A percentile compares a stretch with the other conserved stretches of the same genome.
Conservation (phyloP, 257 asterid species). For the Ocimum tenuiflorum region DNA sequence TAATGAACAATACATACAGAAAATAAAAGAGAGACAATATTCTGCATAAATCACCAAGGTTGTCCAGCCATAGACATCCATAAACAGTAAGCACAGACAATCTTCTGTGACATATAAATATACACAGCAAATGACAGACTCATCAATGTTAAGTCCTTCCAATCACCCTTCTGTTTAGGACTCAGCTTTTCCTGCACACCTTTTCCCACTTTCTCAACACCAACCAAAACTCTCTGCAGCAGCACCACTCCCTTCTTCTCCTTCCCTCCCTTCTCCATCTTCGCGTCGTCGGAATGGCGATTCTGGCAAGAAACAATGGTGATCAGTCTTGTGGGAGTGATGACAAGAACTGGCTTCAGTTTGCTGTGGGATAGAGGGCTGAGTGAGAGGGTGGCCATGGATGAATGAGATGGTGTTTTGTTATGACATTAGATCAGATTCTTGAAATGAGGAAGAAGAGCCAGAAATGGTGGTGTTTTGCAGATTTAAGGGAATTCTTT, state of each 20-base stretch:
- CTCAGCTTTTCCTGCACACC: conserved; percentile 53
- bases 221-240: conserved; percentile 22
- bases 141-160: conserved; percentile 80
- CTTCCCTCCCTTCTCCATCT: conserved; percentile 18
- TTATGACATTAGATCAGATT: conserved; percentile 16
- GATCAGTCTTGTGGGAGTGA: conserved; percentile 19
- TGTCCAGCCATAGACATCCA: conserved; percentile 53
- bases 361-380: conserved; percentile 20
- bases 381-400: conserved; percentile 39
- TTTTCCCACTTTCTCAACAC: conserved; percentile 44
- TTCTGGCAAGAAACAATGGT: conserved; percentile 40
- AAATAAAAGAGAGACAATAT: background rate
- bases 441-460: background rate
- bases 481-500: background rate
- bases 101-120: conserved; percentile 79
- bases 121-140: conserved; percentile 87
- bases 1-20: background rate
- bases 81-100: conserved; percentile 85
- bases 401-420: background rate
- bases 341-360: conserved; percentile 18
- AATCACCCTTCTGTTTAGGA: conserved; percentile 79
- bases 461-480: background rate
- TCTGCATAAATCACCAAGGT: conserved; percentile 31
- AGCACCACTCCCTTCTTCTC: too few relatives aligned
- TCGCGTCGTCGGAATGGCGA: conserved; percentile 12